A percentile compares a stretch with the other conserved stretches of the same genome.
Conservation (phyloP, 202 grass and related monocot genomes). For the Carex arenaria region DNA sequence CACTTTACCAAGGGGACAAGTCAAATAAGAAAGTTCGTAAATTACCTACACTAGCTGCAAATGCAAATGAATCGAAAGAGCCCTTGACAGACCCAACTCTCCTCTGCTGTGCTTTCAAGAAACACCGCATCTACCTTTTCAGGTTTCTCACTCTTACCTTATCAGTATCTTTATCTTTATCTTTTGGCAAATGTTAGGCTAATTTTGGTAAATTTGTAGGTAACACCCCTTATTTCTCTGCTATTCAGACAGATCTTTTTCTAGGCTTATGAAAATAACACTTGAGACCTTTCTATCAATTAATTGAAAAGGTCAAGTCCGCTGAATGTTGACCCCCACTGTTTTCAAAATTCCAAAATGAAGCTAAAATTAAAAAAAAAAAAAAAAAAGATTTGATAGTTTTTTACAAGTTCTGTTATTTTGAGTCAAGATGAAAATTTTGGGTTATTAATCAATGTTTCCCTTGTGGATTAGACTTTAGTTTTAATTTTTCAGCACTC, state of each 20-base stretch:
- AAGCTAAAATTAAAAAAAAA: neutral
- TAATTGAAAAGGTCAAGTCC: neutral
- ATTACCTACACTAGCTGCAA: slow-evolving; percentile 76
- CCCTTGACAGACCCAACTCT: slow-evolving; percentile 86
- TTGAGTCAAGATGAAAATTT: neutral
- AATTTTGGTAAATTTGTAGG: neutral
- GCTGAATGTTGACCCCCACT: neutral
- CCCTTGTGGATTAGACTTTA: neutral
- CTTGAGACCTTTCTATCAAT: neutral
- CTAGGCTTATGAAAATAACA: neutral
- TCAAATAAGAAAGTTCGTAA: slow-evolving; percentile 91
- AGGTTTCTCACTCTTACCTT: slow-evolving; percentile 37
- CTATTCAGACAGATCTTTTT: neutral
- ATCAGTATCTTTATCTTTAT: neutral
- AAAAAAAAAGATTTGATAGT: neutral
- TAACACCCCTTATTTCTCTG: slow-evolving; percentile 11
- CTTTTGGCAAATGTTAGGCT: neutral
- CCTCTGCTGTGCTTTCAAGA: slow-evolving; percentile 96
- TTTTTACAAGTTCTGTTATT: neutral
- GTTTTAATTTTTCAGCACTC: neutral
- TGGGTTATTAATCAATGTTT: neutral
- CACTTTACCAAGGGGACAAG: slow-evolving; percentile 94
- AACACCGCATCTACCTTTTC: slow-evolving; percentile 92
- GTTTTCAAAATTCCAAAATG: neutral
- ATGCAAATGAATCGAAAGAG: slow-evolving; percentile 87